Percentiles rank a stretch among this genome's conserved stretches.
Conservation (phyloP, 169 alveolate genomes). For the Plasmodium knowlesi region DNA sequence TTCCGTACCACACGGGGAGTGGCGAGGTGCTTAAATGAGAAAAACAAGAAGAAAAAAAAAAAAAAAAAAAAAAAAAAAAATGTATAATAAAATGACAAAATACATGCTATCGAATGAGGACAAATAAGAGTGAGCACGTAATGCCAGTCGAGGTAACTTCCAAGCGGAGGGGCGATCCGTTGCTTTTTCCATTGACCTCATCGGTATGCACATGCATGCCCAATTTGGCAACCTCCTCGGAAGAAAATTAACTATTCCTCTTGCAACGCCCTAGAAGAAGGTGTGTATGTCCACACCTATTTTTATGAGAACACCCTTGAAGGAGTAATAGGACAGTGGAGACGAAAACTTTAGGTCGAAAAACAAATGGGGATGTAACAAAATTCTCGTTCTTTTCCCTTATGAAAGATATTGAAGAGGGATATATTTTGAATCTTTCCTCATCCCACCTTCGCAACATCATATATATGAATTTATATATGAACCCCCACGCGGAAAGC, state of each 20-base stretch:
- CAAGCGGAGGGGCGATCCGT: background rate
- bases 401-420: background rate
- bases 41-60: background rate
- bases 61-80: background rate
- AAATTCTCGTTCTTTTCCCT: background rate
- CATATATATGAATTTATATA: background rate
- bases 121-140: background rate
- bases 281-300: background rate
- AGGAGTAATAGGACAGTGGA: background rate
- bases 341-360: background rate
- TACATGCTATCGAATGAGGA: background rate
- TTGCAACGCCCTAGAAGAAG: background rate
- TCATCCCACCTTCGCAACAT: background rate
- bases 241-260: background rate
- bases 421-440: background rate
- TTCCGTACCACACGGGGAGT: background rate
- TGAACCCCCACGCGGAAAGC: background rate
- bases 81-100: background rate
- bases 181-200: background rate
- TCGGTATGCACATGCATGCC: background rate
- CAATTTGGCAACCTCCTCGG: background rate
- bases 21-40: background rate
- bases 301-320: background rate
- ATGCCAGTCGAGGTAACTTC: background rate
- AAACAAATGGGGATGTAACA: background rate